Base-by-base conservation (phyloP, 495 filamentous ascomycete species). In the Wilcoxina mikolae region DNA sequence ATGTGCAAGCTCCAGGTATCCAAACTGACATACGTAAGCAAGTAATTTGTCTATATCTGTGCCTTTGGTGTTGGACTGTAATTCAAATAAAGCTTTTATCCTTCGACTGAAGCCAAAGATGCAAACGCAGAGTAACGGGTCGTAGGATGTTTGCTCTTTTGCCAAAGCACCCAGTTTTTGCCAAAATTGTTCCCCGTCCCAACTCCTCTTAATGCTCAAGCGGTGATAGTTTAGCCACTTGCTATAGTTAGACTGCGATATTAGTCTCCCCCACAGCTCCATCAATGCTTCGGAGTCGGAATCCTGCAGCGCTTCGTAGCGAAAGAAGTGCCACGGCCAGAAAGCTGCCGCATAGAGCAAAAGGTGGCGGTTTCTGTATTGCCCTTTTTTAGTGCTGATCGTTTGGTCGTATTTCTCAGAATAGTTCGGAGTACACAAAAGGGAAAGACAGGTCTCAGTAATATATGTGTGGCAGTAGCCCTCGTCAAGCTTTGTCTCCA, bases 291-390 rank as follows among this genome's bases (percentile, higher is more conserved):
- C 5, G 18, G 7, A 17, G 18, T 22, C 7, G 7, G 31, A 35
- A 7, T 45, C 7, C 15, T 45, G 42, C 22, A 7, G 25, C 25
- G 7, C 26, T 4, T 49, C 46, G 46, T 11, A 25, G 18, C 25
- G 46, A 49, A 23, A 23, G 26, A 49, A 25, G 18, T 49, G 46
- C 46, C 46, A 49, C 22, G 46, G 46, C 46, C 24, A 49, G 22
- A 49, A 49, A 4, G 27, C 46, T 15, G 25, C 26, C 20, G 46
- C 22, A 23, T 49, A 49, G 4, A 28, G 18, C 46, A 49, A 22
- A 7, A 49, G 26, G 26, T 49, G 20, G 9, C 46, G 46, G 46
- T 25, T 28, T 9, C 10, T 12, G 24, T 49, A 49, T 12, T 49
- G 10, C 25, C 9, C 46, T 49, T 49, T 23, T 28, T 49, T 22